These are phyloP conservation scores for Syzygium aromaticum DNA, from an alignment of 345 rosid genomes.

Conservation along the genomic window DNA sequence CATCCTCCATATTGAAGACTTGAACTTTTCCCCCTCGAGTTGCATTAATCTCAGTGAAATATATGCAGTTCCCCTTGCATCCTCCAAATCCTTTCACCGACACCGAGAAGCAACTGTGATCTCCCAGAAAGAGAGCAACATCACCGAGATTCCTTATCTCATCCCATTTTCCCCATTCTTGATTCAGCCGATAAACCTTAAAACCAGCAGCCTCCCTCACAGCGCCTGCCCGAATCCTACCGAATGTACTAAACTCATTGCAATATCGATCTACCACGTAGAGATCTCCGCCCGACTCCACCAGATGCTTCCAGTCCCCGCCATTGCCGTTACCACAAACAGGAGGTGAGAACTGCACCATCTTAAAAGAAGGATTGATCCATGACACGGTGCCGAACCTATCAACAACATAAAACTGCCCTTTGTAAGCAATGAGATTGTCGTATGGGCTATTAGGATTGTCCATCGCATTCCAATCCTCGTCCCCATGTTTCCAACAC, in stretches of 20 bases:
- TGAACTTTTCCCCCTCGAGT: background rate
- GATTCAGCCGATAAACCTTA: conserved; percentile 26
- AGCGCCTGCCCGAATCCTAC: background rate
- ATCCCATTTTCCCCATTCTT: conserved; percentile 25
- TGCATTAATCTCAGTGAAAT: background rate
- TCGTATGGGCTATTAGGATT: background rate
- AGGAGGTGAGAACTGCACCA: conserved; percentile 1
- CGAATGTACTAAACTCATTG: background rate
- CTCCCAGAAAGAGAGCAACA: conserved; percentile 14
- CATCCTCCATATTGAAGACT: conserved; percentile 5
- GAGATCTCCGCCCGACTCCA: conserved; percentile 9
- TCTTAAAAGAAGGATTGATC: conserved; percentile 7
- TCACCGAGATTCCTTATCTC: conserved; percentile 19
- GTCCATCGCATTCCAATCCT: conserved; percentile 2
- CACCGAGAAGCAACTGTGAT: conserved; percentile 14
- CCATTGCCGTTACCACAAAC: background rate
- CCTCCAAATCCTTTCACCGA: conserved; percentile 13
- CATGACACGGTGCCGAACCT: background rate
- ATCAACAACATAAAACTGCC: conserved; percentile 10
- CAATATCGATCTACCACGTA: conserved; percentile 4
- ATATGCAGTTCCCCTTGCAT: conserved; percentile 1
- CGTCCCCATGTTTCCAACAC: conserved; percentile 5
- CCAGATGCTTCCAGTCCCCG: conserved; percentile 1
- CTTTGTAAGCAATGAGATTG: conserved; percentile 1
- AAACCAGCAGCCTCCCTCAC: conserved; percentile 2